Evolutionary conservation across 192 early-diverging fungal species (phyloP), one percentile per base, ranked within the genome.

Genomic region (Entomortierella chlamydospora): DNA sequence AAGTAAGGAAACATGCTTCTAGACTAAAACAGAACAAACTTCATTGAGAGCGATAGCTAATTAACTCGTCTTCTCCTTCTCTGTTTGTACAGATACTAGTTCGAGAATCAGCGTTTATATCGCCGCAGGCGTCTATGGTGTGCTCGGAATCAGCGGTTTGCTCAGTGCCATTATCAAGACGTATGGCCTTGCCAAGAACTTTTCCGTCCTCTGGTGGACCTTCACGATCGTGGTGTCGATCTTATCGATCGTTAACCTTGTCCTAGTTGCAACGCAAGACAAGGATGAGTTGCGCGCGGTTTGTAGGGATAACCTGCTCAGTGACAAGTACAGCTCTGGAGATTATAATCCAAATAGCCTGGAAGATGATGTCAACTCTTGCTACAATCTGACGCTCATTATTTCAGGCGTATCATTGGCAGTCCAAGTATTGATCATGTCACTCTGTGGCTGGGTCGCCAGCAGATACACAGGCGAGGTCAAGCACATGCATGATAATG

Each of bases 161-260:
- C n/a, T 57, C 6, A 47, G 69, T 34, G 69, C 61, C 11, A 1
- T 71, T 23, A 62, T 55, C 42, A 71, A 71, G 43, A 43, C 37
- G 29, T 71, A 71, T 26, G n/a, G 23, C 2, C 28, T 61, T 6
- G 69, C 61, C 53, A 71, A 71, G 69, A 63, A 61, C 53, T 71
- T 71, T n/a, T 71, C 69, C 4, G 42, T 57, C 41, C 59, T 71
- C 52, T 71, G 69, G 69, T 71, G 69, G 69, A 57, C 43, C 20
- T 25, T 43, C 1, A 71, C 69, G 12, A 47, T 63, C 49, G 11
- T 63, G 4, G 28, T 45, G 8, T 33, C 60, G n/a, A 31, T 63
- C 20, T 39, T 71, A 11, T 23, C 51, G 23, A 39, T 71, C 8
- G 17, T 42, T 42, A 63, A 45, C 29, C 2, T 71, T 23, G 11